phyloP scores from a whole-genome alignment of 2,329 filamentous ascomycete species.

The Colletotrichum lentis region DNA sequence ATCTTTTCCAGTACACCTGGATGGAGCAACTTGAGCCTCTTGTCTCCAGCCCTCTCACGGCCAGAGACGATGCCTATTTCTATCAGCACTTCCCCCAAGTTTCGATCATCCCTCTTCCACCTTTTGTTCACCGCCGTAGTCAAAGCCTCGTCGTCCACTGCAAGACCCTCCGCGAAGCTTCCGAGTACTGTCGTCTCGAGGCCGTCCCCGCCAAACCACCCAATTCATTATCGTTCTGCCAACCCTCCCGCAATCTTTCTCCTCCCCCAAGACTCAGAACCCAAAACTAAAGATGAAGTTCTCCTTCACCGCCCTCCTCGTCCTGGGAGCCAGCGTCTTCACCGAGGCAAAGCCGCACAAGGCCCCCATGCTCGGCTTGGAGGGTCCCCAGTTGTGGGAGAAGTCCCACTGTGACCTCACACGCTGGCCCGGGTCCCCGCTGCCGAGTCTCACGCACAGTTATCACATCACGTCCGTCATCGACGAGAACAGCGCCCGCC shows the following conservation, averaged over 20 bases:
- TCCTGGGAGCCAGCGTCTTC: background rate
- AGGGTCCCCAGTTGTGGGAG: background rate
- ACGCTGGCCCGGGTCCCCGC: background rate
- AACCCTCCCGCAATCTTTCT: background rate
- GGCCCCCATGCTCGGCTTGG: background rate
- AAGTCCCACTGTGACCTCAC: background rate
- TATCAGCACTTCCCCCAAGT: background rate
- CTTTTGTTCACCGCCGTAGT: background rate
- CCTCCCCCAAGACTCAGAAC: no score
- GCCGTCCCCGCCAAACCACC: background rate
- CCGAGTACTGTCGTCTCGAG: background rate
- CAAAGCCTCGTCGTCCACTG: background rate
- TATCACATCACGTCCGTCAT: background rate
- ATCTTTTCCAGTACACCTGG: background rate
- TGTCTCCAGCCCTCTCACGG: background rate
- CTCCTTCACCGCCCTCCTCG: background rate
- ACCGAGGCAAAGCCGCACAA: conserved; percentile 1
- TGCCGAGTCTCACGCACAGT: background rate
- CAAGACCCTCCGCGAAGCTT: background rate
- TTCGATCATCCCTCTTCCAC: no score
- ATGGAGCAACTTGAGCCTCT: background rate
- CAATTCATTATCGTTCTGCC: background rate
- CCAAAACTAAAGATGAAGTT: background rate
- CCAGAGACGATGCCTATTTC: background rate
- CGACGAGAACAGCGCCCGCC: background rate